These are phyloP conservation scores for Chalciporus piperatus DNA, from an alignment of 768 basidiomycete genomes.

Conservation along the genomic window DNA sequence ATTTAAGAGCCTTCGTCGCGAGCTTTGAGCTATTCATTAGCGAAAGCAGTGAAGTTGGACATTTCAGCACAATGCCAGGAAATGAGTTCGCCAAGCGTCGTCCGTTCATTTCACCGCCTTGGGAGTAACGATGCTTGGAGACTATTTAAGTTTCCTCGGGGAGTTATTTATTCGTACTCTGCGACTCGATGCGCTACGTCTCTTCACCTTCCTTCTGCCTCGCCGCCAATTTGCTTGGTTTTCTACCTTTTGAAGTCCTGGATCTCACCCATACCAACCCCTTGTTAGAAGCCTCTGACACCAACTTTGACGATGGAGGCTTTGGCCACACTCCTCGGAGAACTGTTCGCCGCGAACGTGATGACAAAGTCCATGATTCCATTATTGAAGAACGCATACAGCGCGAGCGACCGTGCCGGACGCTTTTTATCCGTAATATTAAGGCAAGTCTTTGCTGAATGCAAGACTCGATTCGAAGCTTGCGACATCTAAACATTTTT, in stretches of 20 bases:
- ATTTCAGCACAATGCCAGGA: constrained; percentile 25
- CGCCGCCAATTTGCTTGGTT: constrained; percentile 38
- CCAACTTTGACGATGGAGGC: constrained; percentile 54
- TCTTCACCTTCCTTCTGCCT: constrained; percentile 35
- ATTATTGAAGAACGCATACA: constrained; percentile 93
- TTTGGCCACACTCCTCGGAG: constrained; percentile 44
- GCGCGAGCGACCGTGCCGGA: constrained; percentile 92
- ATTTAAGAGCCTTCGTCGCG: constrained; percentile 37
- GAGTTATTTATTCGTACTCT: constrained; percentile 18
- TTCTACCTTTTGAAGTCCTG: constrained; percentile 47
- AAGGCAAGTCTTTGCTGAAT: constrained; percentile 66
- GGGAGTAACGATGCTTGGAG: constrained; percentile 18
- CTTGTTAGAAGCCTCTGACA: constrained; percentile 64
- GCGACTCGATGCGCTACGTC: constrained; percentile 45
- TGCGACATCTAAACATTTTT: constrained; percentile 1
- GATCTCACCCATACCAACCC: constrained; percentile 39
- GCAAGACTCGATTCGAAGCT: constrained; percentile 10
- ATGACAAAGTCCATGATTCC: constrained; percentile 87
- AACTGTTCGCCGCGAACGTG: constrained; percentile 67
- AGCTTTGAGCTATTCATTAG: constrained; percentile 49
- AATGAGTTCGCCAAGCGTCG: constrained; percentile 27
- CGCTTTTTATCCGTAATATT: constrained; percentile 95
- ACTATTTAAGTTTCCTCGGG: constrained; percentile 23
- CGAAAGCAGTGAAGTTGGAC: constrained; percentile 43
- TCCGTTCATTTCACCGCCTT: constrained; percentile 16